phyloP scores from a whole-genome alignment of 345 rosid genomes.

The Citrus hindsii region DNA sequence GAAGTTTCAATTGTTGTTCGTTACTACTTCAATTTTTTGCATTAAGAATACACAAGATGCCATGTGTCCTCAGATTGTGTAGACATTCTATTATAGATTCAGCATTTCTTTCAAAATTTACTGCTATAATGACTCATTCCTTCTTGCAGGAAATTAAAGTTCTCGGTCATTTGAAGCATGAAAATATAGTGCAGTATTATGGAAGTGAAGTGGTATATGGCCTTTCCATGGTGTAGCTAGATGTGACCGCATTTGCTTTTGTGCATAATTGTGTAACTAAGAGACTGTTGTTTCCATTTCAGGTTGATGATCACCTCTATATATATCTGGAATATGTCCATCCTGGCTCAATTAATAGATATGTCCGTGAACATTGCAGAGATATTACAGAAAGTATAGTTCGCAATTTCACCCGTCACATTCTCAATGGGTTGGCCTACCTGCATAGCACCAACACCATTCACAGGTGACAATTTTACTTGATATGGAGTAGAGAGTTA shows the following conservation, averaged over 20 bases:
- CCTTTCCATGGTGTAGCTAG: not conserved
- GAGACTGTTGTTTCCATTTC: conserved; percentile 15
- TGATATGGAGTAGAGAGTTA: not conserved
- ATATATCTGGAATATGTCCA: conserved; percentile 62
- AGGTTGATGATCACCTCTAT: conserved; percentile 64
- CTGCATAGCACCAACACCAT: conserved; percentile 57
- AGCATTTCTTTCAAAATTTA: not conserved
- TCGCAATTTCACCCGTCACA: conserved; percentile 74
- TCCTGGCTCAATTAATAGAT: conserved; percentile 66
- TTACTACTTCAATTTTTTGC: not conserved
- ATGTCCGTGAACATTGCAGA: conserved; percentile 51
- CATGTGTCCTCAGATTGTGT: not conserved
- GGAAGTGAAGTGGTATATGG: conserved; percentile 60
- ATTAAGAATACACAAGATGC: not conserved
- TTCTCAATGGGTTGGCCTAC: conserved; percentile 58
- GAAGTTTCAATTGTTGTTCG: not conserved
- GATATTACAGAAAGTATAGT: conserved; percentile 59
- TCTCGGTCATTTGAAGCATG: conserved; percentile 46
- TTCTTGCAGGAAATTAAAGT: conserved; percentile 57
- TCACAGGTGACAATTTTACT: conserved; percentile 47
- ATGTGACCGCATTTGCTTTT: not conserved
- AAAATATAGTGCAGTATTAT: conserved; percentile 70
- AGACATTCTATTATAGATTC: not conserved
- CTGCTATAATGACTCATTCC: not conserved
- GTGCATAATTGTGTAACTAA: conserved; percentile 8